Evolutionary conservation across 352 stramenopile genomes (phyloP).

Genomic region (Albugo laibachii): DNA sequence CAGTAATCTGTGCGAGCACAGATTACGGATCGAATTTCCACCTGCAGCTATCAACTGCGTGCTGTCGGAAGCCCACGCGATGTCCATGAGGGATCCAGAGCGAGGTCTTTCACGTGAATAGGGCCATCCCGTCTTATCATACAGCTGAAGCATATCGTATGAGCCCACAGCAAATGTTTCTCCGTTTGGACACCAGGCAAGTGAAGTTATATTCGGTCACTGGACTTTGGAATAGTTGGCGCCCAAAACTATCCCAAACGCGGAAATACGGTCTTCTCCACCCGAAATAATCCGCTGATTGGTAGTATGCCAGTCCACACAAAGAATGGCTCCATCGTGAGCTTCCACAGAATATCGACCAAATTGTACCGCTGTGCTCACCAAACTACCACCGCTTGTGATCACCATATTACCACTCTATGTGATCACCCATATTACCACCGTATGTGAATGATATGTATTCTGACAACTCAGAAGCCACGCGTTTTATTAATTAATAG

Average conservation of each 20-base stretch:
- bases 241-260: slow-evolving; percentile 84
- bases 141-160: slow-evolving; percentile 85
- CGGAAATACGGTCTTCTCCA: slow-evolving; percentile 83
- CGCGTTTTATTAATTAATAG: too few relatives aligned
- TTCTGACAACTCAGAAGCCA: too few relatives aligned
- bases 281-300: slow-evolving; percentile 83
- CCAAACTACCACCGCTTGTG: slow-evolving; percentile 61
- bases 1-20: slow-evolving; percentile 80
- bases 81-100: slow-evolving; percentile 72
- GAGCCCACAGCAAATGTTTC: slow-evolving; percentile 81
- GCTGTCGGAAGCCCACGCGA: slow-evolving; percentile 79
- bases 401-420: too few relatives aligned
- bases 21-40: slow-evolving; percentile 71
- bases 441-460: too few relatives aligned
- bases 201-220: slow-evolving; percentile 74
- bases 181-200: slow-evolving; percentile 84
- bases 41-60: slow-evolving; percentile 80
- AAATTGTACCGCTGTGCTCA: slow-evolving; percentile 84
- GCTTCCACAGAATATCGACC: slow-evolving; percentile 79
- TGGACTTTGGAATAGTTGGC: slow-evolving; percentile 76
- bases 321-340: slow-evolving; percentile 80
- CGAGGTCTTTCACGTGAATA: slow-evolving; percentile 66
- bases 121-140: slow-evolving; percentile 85
- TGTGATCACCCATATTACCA: too few relatives aligned
- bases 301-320: slow-evolving; percentile 86